Percentiles rank a stretch among this genome's conserved stretches.
phyloP scores from a whole-genome alignment of 768 basidiomycete species.

The Tulasnella sp. region DNA sequence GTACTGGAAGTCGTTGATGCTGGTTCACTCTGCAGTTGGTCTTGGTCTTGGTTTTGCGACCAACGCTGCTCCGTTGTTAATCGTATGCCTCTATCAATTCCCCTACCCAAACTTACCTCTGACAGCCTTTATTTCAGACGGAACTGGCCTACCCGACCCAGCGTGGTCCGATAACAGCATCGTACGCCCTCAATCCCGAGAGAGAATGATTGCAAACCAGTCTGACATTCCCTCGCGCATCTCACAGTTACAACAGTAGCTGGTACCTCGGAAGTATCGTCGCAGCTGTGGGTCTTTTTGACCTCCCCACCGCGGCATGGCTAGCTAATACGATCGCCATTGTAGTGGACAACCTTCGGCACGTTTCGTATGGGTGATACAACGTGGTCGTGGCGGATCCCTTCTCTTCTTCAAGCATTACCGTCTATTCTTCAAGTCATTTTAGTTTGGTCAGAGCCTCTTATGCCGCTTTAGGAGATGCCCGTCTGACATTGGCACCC shows the following conservation, averaged over 20 bases:
- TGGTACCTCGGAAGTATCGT: slow-evolving; percentile 68
- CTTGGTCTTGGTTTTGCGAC: slow-evolving; percentile 48
- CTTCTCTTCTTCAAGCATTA: slow-evolving; percentile 48
- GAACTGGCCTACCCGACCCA: slow-evolving; percentile 55
- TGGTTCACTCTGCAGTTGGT: slow-evolving; percentile 35
- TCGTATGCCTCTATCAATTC: not conserved
- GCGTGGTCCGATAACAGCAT: slow-evolving; percentile 16
- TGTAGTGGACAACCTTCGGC: slow-evolving; percentile 35
- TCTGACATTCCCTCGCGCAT: not conserved
- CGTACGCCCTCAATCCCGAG: not conserved
- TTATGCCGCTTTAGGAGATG: slow-evolving; percentile 1
- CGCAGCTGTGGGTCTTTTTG: slow-evolving; percentile 4
- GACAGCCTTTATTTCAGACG: not conserved
- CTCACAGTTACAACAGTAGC: slow-evolving; percentile 59
- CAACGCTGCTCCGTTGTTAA: slow-evolving; percentile 31
- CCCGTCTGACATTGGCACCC: not conserved
- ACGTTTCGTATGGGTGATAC: slow-evolving; percentile 28
- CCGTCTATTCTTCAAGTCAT: slow-evolving; percentile 44
- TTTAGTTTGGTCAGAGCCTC: slow-evolving; percentile 34
- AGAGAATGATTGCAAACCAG: not conserved
- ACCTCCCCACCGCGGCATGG: not conserved
- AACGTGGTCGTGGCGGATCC: slow-evolving; percentile 31
- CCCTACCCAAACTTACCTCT: not conserved
- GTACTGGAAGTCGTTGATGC: not conserved
- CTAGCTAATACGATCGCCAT: not conserved